Percentiles rank a stretch among this genome's conserved stretches.
Conservation (phyloP, 441 rosid genomes). For the Arabidopsis lyrata region DNA sequence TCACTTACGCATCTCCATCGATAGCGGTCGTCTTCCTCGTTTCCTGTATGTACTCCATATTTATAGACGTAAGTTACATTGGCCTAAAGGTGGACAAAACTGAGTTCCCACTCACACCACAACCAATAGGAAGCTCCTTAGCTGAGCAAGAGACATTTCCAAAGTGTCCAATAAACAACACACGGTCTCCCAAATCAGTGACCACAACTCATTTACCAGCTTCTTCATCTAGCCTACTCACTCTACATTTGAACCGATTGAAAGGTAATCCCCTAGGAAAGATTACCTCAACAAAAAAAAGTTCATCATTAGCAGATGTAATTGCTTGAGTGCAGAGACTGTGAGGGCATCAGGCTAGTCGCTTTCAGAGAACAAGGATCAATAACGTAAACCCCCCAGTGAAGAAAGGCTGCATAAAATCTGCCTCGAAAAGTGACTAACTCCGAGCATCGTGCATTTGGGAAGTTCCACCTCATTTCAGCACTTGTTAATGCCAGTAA, state of each 20-base stretch:
- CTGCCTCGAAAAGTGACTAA: constrained; percentile 1
- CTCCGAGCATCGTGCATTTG: neutral
- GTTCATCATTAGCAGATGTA: neutral
- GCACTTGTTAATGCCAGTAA: neutral
- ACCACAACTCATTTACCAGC: constrained; percentile 5
- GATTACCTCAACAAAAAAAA: neutral
- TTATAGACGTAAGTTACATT: no score
- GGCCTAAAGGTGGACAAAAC: neutral
- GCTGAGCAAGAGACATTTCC: neutral
- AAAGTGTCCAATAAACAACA: constrained; percentile 12
- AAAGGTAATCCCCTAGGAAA: no score
- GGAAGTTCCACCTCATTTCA: neutral
- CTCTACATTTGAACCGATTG: constrained; percentile 5
- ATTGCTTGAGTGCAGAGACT: neutral
- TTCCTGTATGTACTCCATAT: no score
- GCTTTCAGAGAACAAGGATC: constrained; percentile 7
- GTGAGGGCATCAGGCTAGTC: neutral
- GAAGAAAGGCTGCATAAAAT: neutral
- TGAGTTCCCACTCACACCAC: constrained; percentile 5
- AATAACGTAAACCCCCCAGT: neutral
- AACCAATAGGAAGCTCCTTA: neutral
- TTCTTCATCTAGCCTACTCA: constrained; percentile 21
- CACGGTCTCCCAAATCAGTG: constrained; percentile 26
- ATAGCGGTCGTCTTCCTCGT: no score
- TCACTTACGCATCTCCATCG: no score